Evolutionary conservation across 768 basidiomycete species (phyloP).

Genomic region (Ephemerocybe angulata): DNA sequence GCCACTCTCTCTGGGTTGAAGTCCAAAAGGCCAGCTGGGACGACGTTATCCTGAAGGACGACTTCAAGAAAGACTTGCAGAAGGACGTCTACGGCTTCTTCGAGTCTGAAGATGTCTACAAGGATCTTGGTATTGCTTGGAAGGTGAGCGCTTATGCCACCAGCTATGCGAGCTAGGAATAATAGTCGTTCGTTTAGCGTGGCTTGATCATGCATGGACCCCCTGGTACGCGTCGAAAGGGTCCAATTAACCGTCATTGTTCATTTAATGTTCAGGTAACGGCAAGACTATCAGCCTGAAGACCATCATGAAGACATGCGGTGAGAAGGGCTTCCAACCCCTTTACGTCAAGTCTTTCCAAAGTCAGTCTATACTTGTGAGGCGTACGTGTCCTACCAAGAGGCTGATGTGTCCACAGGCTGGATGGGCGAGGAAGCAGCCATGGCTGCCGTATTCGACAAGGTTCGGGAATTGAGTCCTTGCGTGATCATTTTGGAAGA

Average conservation of each 20-base stretch:
- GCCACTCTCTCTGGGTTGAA: conserved; percentile 54
- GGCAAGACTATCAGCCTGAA: conserved; percentile 84
- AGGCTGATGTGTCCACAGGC: conserved; percentile 29
- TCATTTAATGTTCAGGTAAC: conserved; percentile 46
- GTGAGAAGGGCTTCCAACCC: conserved; percentile 57
- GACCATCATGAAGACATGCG: conserved; percentile 73
- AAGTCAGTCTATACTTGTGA: conserved; percentile 36
- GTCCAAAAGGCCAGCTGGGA: conserved; percentile 69
- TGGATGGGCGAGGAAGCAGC: conserved; percentile 60
- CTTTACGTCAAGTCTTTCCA: conserved; percentile 83
- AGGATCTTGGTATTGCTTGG: conserved; percentile 76
- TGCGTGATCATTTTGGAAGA: conserved; percentile 60
- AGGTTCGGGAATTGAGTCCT: conserved; percentile 68
- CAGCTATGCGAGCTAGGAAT: too few relatives aligned
- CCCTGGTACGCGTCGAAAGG: conserved; percentile 44
- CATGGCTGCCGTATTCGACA: conserved; percentile 65
- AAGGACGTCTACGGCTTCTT: conserved; percentile 82
- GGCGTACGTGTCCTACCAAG: neutral
- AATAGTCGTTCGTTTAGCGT: too few relatives aligned
- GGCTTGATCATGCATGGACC: conserved; percentile 82
- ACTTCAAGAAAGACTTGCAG: conserved; percentile 62
- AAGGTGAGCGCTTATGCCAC: conserved; percentile 51
- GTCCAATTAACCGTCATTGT: neutral
- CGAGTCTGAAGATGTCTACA: conserved; percentile 68
- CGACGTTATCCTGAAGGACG: conserved; percentile 67